Conservation (phyloP, 306 rosid species). For the Inga oerstediana region DNA sequence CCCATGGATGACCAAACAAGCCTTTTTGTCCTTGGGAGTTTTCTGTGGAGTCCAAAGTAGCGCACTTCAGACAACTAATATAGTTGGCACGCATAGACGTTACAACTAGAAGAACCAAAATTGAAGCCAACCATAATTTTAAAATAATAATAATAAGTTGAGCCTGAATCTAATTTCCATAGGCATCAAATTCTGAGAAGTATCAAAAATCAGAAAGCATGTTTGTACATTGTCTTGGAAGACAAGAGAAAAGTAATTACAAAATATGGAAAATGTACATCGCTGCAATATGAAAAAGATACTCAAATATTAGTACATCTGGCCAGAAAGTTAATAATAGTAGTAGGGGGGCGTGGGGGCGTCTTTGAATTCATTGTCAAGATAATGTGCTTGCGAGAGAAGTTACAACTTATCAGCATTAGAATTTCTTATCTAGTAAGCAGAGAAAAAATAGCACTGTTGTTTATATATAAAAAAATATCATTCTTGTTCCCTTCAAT, state of each 20-base stretch:
- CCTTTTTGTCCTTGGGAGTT: conserved; percentile 98
- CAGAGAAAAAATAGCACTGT: background rate
- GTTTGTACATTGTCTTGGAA: background rate
- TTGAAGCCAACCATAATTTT: conserved; percentile 28
- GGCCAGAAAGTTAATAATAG: background rate
- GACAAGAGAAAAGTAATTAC: background rate
- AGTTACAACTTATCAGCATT: conserved; percentile 1
- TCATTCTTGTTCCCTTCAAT: background rate
- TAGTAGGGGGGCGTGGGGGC: too few relatives aligned
- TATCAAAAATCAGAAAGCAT: background rate
- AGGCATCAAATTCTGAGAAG: background rate
- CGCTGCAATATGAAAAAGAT: background rate
- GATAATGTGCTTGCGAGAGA: background rate
- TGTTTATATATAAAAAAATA: background rate
- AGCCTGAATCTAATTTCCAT: background rate
- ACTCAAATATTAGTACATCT: background rate
- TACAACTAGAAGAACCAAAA: background rate
- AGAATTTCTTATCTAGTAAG: conserved; percentile 5
- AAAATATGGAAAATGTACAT: background rate
- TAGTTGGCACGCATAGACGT: conserved; percentile 20
- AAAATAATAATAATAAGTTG: background rate
- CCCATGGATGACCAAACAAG: conserved; percentile 87
- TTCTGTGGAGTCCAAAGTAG: conserved; percentile 60
- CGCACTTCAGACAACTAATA: conserved; percentile 36
- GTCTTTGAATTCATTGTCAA: conserved; percentile 4